These are phyloP conservation scores for Digitaria exilis DNA, from an alignment of 202 grass and related monocot genomes.

Conservation along the genomic window DNA sequence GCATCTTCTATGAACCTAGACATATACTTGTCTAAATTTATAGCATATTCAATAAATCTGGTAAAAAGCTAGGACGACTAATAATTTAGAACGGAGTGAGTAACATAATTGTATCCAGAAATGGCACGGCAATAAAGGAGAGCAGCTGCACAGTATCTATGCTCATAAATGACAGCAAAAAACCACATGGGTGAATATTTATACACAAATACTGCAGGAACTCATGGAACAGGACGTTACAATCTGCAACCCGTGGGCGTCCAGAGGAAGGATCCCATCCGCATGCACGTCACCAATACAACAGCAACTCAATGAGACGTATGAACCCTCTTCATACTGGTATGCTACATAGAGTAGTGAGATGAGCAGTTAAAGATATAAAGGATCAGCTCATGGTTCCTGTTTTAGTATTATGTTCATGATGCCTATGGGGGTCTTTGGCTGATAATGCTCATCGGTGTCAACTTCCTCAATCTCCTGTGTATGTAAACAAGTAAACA, in stretches of 20 bases:
- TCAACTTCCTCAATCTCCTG: slow-evolving; percentile 99
- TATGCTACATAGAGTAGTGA: slow-evolving; percentile 3
- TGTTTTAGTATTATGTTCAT: slow-evolving; percentile 68
- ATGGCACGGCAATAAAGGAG: no score
- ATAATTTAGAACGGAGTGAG: no score
- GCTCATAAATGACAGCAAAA: slow-evolving; percentile 18
- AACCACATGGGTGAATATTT: slow-evolving; percentile 15
- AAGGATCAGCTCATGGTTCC: slow-evolving; percentile 61
- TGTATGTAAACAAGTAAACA: slow-evolving; percentile 23
- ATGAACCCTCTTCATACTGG: background rate
- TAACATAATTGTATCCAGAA: no score
- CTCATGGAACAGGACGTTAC: background rate
- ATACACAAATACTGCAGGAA: slow-evolving; percentile 25
- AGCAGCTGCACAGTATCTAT: background rate
- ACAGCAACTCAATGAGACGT: slow-evolving; percentile 29
- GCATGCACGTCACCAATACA: slow-evolving; percentile 7
- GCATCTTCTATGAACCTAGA: no score
- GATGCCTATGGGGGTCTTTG: slow-evolving; percentile 80
- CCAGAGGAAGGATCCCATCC: slow-evolving; percentile 2
- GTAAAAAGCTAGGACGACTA: no score
- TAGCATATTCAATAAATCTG: no score
- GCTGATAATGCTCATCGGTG: slow-evolving; percentile 90
- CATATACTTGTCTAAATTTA: no score
- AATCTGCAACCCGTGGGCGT: background rate
- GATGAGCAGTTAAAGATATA: slow-evolving; percentile 13